phyloP scores from a whole-genome alignment of 202 grass and related monocot genomes.

The Panicum hallii region DNA sequence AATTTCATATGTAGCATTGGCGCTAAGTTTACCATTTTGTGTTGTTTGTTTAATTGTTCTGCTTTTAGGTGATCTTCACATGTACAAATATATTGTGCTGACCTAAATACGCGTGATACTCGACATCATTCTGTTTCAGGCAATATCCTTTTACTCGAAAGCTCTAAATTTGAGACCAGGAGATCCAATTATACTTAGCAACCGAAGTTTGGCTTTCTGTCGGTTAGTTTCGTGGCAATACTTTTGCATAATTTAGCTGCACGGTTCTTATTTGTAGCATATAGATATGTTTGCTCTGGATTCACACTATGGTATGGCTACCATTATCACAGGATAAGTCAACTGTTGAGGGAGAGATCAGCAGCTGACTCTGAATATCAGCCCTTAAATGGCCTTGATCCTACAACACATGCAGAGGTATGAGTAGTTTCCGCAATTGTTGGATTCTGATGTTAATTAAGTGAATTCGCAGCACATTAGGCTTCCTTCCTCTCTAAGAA shows the following conservation, averaged over 20 bases:
- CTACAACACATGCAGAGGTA: slow-evolving; percentile 95
- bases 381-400: slow-evolving; percentile 90
- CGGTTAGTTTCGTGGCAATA: slow-evolving; percentile 65
- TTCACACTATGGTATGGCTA: slow-evolving; percentile 37
- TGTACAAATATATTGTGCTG: slow-evolving; percentile 24
- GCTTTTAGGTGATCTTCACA: slow-evolving; percentile 1
- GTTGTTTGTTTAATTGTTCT: slow-evolving; percentile 34
- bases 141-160: slow-evolving; percentile 84
- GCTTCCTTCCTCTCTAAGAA: slow-evolving; percentile 22
- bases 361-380: slow-evolving; percentile 89
- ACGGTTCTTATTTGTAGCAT: slow-evolving; percentile 8
- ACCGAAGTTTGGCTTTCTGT: slow-evolving; percentile 88
- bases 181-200: slow-evolving; percentile 83
- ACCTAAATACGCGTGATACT: slow-evolving; percentile 39
- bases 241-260: slow-evolving; percentile 38
- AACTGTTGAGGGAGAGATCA: slow-evolving; percentile 74
- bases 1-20: neutral
- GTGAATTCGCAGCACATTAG: slow-evolving; percentile 20
- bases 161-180: slow-evolving; percentile 75
- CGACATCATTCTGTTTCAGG: slow-evolving; percentile 61
- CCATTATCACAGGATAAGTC: slow-evolving; percentile 72
- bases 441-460: slow-evolving; percentile 34
- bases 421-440: slow-evolving; percentile 19
- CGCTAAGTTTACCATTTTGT: neutral
- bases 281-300: slow-evolving; percentile 47